A percentile compares a stretch with the other conserved stretches of the same genome.
Evolutionary conservation across 495 filamentous ascomycete species (phyloP).

Genomic region (Thermochaetoides thermophila): DNA sequence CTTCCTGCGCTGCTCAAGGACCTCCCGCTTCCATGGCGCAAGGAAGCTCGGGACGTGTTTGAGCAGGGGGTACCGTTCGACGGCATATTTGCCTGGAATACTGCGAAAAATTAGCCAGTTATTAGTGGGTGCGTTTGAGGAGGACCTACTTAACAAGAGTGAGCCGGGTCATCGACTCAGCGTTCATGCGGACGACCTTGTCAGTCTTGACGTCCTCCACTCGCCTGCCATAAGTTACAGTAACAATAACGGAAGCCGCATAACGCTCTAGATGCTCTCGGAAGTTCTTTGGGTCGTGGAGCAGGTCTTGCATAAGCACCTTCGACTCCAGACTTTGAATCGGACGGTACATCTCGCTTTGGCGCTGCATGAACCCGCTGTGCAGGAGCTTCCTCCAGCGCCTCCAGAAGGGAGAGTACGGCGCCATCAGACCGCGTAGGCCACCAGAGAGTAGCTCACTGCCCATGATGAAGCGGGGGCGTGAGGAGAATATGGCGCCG

Average conservation of each 20-base stretch:
- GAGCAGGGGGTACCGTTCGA: conserved; percentile 42
- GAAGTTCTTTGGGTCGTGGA: conserved; percentile 18
- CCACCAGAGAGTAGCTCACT: conserved; percentile 36
- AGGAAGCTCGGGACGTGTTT: conserved; percentile 37
- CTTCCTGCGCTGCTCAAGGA: conserved; percentile 33
- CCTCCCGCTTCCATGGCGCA: conserved; percentile 42
- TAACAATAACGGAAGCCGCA: conserved; percentile 43
- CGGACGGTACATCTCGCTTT: conserved; percentile 36
- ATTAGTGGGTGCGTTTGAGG: neutral
- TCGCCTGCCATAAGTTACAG: conserved; percentile 42
- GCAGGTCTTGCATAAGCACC: conserved; percentile 33
- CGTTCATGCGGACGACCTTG: conserved; percentile 35
- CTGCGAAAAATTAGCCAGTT: conserved; percentile 4
- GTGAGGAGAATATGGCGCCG: conserved; percentile 35
- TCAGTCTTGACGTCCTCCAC: conserved; percentile 39
- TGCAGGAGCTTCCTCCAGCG: conserved; percentile 42
- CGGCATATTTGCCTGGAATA: conserved; percentile 43
- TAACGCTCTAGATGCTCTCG: conserved; percentile 35
- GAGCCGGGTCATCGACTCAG: conserved; percentile 41
- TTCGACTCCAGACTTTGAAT: conserved; percentile 41
- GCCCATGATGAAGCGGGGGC: conserved; percentile 35
- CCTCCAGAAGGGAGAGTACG: conserved; percentile 37
- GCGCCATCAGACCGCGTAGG: conserved; percentile 34
- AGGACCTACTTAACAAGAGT: conserved; percentile 40
- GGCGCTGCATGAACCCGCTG: conserved; percentile 38